Evolutionary conservation across 176 grass and related monocot genomes (phyloP).

Genomic region (Avena eriantha): DNA sequence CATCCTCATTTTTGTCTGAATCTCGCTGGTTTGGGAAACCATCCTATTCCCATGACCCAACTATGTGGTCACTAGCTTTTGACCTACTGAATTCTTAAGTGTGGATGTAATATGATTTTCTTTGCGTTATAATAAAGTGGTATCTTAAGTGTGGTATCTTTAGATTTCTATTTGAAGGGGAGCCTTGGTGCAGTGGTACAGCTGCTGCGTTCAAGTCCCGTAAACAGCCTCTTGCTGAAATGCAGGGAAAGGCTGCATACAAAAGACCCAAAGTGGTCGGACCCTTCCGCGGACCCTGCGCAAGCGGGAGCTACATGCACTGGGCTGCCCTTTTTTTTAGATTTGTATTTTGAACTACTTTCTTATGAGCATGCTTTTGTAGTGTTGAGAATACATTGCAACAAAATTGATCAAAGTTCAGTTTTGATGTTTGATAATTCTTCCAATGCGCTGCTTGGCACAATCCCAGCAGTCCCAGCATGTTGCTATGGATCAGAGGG

Average conservation of each 20-base stretch:
- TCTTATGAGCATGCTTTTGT: conserved; percentile 6
- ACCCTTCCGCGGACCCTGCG: too few species aligned
- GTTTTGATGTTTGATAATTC: background rate
- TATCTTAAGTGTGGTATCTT: background rate
- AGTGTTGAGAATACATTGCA: background rate
- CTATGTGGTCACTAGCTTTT: conserved; percentile 13
- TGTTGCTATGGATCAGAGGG: conserved; percentile 14
- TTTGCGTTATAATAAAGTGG: conserved; percentile 1
- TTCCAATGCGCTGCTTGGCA: conserved; percentile 2
- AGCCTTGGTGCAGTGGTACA: too few species aligned
- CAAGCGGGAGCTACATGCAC: too few species aligned
- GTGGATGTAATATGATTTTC: conserved; percentile 14
- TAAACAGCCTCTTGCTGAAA: too few species aligned
- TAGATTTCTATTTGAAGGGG: too few species aligned
- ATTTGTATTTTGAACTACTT: conserved; percentile 19
- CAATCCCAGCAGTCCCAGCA: background rate
- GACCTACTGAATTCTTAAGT: background rate
- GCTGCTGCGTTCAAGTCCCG: too few species aligned
- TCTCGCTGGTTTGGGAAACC: background rate
- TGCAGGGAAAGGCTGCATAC: too few species aligned
- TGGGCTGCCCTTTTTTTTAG: background rate
- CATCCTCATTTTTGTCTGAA: background rate
- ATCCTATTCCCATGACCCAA: conserved; percentile 15
- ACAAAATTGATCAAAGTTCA: conserved; percentile 16
- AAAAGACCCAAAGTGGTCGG: too few species aligned